Conservation (phyloP, 1,284 basidiomycete species). For the Ustilago trichophora region DNA sequence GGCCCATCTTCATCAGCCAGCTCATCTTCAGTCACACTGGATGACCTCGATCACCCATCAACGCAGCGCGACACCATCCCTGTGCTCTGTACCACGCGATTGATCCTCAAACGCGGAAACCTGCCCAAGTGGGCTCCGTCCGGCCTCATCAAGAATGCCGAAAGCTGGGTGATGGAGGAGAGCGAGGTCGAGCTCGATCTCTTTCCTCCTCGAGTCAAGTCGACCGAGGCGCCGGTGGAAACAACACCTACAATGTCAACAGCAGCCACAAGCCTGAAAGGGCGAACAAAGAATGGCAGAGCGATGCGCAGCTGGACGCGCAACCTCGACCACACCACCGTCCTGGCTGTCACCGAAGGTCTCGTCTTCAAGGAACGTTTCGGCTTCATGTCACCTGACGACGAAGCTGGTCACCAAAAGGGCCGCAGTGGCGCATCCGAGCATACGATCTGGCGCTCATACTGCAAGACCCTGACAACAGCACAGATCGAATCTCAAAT, state of each 20-base stretch:
- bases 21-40: slow-evolving; percentile 25
- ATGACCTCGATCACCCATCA: slow-evolving; percentile 58
- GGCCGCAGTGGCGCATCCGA: neutral
- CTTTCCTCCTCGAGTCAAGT: slow-evolving; percentile 22
- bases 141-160: slow-evolving; percentile 72
- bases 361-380: slow-evolving; percentile 51
- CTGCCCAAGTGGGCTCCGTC: slow-evolving; percentile 89
- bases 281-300: slow-evolving; percentile 41
- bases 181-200: slow-evolving; percentile 63
- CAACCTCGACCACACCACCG: slow-evolving; percentile 63
- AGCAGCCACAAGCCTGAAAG: slow-evolving; percentile 15
- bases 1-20: slow-evolving; percentile 15
- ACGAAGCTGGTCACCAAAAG: neutral
- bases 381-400: slow-evolving; percentile 28
- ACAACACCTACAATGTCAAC: neutral
- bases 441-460: slow-evolving; percentile 24
- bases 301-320: slow-evolving; percentile 64
- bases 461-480: slow-evolving; percentile 44
- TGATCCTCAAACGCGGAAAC: slow-evolving; percentile 89
- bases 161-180: slow-evolving; percentile 66
- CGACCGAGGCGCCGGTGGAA: neutral
- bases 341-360: slow-evolving; percentile 62
- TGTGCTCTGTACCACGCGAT: slow-evolving; percentile 83
- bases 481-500: slow-evolving; percentile 60
- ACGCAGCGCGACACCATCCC: slow-evolving; percentile 69